Evolutionary conservation across 176 grass and related monocot species (phyloP).

Genomic region (Elymus sibiricus): DNA sequence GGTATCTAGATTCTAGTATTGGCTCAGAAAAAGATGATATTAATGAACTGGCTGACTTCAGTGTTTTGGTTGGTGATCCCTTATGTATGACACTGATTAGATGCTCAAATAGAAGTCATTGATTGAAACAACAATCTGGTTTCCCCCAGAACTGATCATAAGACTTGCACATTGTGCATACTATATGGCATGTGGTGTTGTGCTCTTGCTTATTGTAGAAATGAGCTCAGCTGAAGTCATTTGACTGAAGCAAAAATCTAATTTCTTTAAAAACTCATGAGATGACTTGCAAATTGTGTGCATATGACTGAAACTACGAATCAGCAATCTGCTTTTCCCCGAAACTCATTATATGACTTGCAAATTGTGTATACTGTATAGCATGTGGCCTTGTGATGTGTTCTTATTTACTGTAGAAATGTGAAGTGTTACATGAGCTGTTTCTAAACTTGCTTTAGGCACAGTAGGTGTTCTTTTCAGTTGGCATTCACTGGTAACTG

Average conservation of each 20-base stretch:
- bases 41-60: background rate
- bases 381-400: background rate
- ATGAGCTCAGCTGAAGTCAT: background rate
- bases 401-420: constrained; percentile 13
- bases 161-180: background rate
- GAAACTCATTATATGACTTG: background rate
- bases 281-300: background rate
- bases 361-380: background rate
- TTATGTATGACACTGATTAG: background rate
- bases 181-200: background rate
- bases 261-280: background rate
- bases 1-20: background rate
- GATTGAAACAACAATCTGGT: background rate
- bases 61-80: background rate
- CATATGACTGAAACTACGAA: background rate
- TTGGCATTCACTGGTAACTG: background rate
- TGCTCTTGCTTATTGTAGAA: constrained; percentile 1
- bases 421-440: background rate
- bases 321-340: background rate
- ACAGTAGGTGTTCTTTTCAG: background rate
- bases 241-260: background rate
- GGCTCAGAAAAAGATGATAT: background rate
- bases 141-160: background rate
- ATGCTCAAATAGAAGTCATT: background rate
- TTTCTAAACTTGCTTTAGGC: background rate